Evolutionary conservation across 768 basidiomycete species (phyloP).

Genomic region (Asterophora parasitica): DNA sequence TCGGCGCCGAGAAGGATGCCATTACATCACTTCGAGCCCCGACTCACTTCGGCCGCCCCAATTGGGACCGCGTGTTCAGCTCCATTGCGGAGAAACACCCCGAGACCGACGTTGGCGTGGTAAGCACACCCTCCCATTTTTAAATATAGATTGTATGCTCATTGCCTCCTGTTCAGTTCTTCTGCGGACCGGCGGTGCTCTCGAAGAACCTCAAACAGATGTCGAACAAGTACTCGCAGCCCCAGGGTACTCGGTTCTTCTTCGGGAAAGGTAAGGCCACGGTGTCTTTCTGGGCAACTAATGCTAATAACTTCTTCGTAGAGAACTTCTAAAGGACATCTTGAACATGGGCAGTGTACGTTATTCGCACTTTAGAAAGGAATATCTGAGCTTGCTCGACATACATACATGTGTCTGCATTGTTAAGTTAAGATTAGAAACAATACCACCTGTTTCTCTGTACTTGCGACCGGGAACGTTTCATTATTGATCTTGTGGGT

Average conservation of each 20-base stretch:
- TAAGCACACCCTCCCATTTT: slow-evolving; percentile 28
- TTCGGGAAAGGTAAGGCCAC: slow-evolving; percentile 73
- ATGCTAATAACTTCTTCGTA: slow-evolving; percentile 11
- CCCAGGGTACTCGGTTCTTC: slow-evolving; percentile 80
- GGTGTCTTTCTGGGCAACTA: neutral
- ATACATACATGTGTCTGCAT: no score
- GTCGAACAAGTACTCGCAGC: slow-evolving; percentile 82
- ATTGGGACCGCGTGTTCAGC: slow-evolving; percentile 72
- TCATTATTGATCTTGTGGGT: no score
- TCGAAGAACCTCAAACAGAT: slow-evolving; percentile 69
- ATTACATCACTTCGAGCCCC: slow-evolving; percentile 87
- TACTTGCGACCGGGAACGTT: no score
- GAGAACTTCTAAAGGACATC: slow-evolving; percentile 31
- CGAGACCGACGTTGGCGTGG: slow-evolving; percentile 87
- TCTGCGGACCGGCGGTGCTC: slow-evolving; percentile 77
- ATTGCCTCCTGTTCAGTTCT: slow-evolving; percentile 45
- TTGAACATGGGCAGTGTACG: neutral
- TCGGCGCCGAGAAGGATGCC: slow-evolving; percentile 89
- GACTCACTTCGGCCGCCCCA: slow-evolving; percentile 89
- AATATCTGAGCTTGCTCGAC: slow-evolving; percentile 5
- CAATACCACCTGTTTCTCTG: neutral
- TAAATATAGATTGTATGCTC: neutral
- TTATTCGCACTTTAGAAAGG: neutral
- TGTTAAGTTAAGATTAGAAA: no score
- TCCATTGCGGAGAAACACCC: slow-evolving; percentile 80